A percentile compares a stretch with the other conserved stretches of the same genome.
phyloP scores from a whole-genome alignment of 352 stramenopile genomes.

The Phytophthora hibernalis region DNA sequence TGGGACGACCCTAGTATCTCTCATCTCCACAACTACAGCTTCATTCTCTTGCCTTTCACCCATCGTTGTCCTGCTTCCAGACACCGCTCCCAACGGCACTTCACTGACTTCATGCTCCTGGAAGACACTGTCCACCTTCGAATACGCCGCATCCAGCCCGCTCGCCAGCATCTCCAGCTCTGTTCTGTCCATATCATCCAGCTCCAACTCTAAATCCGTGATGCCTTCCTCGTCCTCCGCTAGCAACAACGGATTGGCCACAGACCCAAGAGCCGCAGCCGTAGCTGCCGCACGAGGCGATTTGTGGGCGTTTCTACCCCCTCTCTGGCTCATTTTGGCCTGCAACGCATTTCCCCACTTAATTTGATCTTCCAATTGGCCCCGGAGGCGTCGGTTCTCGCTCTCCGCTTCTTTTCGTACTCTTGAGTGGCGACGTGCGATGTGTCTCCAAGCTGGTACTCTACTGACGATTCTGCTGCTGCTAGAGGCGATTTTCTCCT shows the following conservation, averaged over 20 bases:
- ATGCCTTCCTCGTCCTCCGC: slow-evolving; percentile 37
- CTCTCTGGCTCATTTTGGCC: slow-evolving; percentile 22
- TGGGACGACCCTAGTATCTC: slow-evolving; percentile 37
- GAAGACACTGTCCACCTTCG: slow-evolving; percentile 25
- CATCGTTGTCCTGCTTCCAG: slow-evolving; percentile 26
- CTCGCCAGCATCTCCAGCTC: slow-evolving; percentile 40
- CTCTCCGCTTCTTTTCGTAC: slow-evolving; percentile 28
- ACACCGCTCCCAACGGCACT: slow-evolving; percentile 14
- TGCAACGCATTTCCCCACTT: slow-evolving; percentile 31
- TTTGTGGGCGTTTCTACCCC: not conserved
- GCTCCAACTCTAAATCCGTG: slow-evolving; percentile 30
- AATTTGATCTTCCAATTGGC: slow-evolving; percentile 25
- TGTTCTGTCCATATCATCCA: slow-evolving; percentile 30
- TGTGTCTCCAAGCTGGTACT: slow-evolving; percentile 39
- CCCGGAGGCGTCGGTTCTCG: slow-evolving; percentile 32
- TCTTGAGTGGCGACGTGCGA: slow-evolving; percentile 29
- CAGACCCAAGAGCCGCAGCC: slow-evolving; percentile 16
- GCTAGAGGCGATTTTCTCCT: slow-evolving; percentile 7
- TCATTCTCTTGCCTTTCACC: not conserved
- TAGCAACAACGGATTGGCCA: slow-evolving; percentile 26
- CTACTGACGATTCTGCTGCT: slow-evolving; percentile 31
- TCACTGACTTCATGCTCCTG: slow-evolving; percentile 13
- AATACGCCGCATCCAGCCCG: slow-evolving; percentile 36
- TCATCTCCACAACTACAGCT: slow-evolving; percentile 26
- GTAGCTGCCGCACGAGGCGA: slow-evolving; percentile 15